Conservation (phyloP, 495 filamentous ascomycete genomes). For the Cenococcum geophilum region DNA sequence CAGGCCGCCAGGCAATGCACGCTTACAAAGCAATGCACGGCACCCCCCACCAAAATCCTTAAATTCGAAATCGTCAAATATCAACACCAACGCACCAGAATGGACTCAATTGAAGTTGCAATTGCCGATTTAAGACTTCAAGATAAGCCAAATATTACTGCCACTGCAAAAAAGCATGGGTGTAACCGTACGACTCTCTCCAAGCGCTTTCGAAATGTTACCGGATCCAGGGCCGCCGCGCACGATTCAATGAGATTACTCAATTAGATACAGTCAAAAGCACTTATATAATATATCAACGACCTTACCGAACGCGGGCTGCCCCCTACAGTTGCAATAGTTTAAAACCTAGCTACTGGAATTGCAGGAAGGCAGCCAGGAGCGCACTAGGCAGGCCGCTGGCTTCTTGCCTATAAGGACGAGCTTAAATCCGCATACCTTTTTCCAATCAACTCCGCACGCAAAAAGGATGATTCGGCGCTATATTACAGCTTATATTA, state of each 20-base stretch:
- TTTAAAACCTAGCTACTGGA: constrained; percentile 1
- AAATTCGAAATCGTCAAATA: too few relatives aligned
- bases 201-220: neutral
- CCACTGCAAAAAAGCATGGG: constrained; percentile 1
- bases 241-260: neutral
- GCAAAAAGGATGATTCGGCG: neutral
- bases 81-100: too few relatives aligned
- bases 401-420: neutral
- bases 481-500: constrained; percentile 1
- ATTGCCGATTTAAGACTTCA: neutral
- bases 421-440: constrained; percentile 1
- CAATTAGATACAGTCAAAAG: neutral
- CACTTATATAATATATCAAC: constrained; percentile 8
- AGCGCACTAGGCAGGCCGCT: neutral
- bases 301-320: neutral
- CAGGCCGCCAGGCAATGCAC: too few relatives aligned
- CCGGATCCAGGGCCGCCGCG: neutral
- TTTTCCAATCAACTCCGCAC: neutral
- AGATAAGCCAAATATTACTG: neutral
- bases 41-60: too few relatives aligned
- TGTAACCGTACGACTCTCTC: neutral
- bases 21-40: too few relatives aligned
- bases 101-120: neutral
- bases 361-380: neutral
- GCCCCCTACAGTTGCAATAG: neutral